Percentiles rank a stretch among this genome's conserved stretches.
Evolutionary conservation across 305 asterid species (phyloP).

Genomic region (Fraxinus velutina): DNA sequence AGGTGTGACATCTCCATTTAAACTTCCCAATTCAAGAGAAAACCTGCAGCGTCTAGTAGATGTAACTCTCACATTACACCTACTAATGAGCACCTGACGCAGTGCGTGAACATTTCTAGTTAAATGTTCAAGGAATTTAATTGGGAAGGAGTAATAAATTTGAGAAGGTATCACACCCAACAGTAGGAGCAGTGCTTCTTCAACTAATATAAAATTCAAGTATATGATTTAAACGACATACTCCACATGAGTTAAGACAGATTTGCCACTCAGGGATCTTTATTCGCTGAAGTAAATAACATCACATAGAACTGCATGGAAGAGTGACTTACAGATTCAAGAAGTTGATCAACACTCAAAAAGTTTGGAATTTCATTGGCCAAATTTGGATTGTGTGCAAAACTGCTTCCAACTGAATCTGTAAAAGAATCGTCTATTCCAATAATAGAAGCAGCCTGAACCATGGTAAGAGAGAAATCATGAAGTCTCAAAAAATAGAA

Average conservation of each 20-base stretch:
- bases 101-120: neutral
- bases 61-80: neutral
- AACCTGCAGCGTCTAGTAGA: neutral
- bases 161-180: neutral
- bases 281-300: neutral
- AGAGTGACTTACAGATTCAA: slow-evolving; percentile 64
- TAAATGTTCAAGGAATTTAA: neutral
- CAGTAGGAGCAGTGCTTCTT: neutral
- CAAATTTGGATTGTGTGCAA: slow-evolving; percentile 31
- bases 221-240: neutral
- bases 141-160: neutral
- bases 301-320: neutral
- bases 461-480: slow-evolving; percentile 9
- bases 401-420: slow-evolving; percentile 34
- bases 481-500: slow-evolving; percentile 12
- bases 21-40: neutral
- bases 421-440: slow-evolving; percentile 41
- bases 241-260: neutral
- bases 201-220: neutral
- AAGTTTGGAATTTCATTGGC: slow-evolving; percentile 50
- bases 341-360: slow-evolving; percentile 68
- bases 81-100: neutral
- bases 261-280: neutral
- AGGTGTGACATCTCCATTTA: neutral
- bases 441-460: slow-evolving; percentile 42